Conservation (phyloP, 108 stramenopile species). For the Aurantiochytrium sp. region DNA sequence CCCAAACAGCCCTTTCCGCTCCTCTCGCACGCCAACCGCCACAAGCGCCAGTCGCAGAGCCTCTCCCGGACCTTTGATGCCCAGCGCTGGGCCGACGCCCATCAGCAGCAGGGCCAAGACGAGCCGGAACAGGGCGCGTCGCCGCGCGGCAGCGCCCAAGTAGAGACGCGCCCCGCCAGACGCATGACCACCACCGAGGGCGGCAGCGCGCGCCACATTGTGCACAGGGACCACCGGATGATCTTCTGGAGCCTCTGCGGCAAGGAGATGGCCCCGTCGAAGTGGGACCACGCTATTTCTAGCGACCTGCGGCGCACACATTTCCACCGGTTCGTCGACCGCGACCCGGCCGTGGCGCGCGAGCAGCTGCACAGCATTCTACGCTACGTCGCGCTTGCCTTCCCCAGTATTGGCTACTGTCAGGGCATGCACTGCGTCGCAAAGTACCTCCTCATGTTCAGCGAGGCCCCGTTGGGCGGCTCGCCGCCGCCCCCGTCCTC, state of each 20-base stretch:
- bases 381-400: slow-evolving; percentile 15
- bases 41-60: not conserved
- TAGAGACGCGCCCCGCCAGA: not conserved
- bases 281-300: not conserved
- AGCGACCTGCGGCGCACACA: slow-evolving; percentile 17
- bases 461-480: not conserved
- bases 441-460: slow-evolving; percentile 16
- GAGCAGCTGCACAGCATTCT: slow-evolving; percentile 30
- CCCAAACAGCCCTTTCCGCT: not conserved
- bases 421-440: slow-evolving; percentile 27
- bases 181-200: not conserved
- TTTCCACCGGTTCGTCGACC: not conserved
- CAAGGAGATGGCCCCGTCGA: slow-evolving; percentile 19
- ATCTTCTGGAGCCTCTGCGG: slow-evolving; percentile 22
- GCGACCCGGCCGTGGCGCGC: not conserved
- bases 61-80: too few relatives aligned
- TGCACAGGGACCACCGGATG: not conserved
- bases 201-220: not conserved
- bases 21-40: not conserved
- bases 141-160: too few relatives aligned
- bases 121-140: too few relatives aligned
- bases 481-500: not conserved
- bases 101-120: too few relatives aligned
- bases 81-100: too few relatives aligned
- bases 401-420: not conserved